Evolutionary conservation across 306 rosid species (phyloP), one percentile per base, ranked within the genome.

Genomic region (Quercus cerris): DNA sequence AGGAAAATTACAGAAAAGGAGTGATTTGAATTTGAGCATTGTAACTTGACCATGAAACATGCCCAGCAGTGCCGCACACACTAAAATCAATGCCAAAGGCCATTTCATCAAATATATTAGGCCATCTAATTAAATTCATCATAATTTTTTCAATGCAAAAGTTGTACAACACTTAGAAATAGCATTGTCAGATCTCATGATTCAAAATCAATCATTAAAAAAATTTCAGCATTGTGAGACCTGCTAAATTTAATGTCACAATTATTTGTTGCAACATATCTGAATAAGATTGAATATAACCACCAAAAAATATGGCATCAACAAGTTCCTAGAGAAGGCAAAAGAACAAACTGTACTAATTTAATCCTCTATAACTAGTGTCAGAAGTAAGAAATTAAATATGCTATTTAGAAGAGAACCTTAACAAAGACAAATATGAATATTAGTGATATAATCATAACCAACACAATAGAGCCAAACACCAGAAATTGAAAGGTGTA

Each of bases 301-400:
- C 67, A 61, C 17, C 33, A 61, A 61, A 15, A 59, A 59, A 22
- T 59, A 59, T 59, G 33, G 67, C 30, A 11, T 59, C 33, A 59
- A 59, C 13, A 5, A 25, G 33, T 17, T 12, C 67, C 31, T 27
- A 10, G 18, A 61, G 67, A 61, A 61, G 57, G 79, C 33, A 55
- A 7, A 14, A 54, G 68, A 5, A 63, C 41, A 28, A 28, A 63
- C 28, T 44, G 49, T 71, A 55, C 63, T 15, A 74, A 20, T 67
- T 49, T 14, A 11, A 17, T 58, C 13, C 69, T 56, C 71, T 44
- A 56, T 72, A 74, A 61, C 9, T 20, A 75, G 51, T 8, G 25
- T 67, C 71, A 7, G 51, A 67, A 7, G 51, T 70, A 22, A 72
- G 75, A 84, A 73, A 69, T 63, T 81, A 61, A 68, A 62, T 71